Evolutionary conservation across 1,284 basidiomycete genomes (phyloP).

Genomic region (Chalciporus sp.): DNA sequence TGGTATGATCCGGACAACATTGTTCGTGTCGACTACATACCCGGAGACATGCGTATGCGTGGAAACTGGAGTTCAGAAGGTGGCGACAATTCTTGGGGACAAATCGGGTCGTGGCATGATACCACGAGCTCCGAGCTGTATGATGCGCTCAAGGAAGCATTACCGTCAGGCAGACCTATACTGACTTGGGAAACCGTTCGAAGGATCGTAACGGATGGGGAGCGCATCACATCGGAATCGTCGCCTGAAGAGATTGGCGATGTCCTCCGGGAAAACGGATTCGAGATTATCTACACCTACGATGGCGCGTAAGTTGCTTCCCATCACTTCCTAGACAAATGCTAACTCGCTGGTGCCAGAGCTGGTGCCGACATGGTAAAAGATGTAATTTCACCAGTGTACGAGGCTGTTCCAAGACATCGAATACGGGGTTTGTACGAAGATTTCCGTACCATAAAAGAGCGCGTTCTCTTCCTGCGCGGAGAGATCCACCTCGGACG

Average conservation of each 20-base stretch:
- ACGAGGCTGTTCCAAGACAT: constrained; percentile 37
- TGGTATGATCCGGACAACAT: constrained; percentile 39
- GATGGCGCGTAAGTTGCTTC: constrained; percentile 36
- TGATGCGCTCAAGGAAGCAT: constrained; percentile 16
- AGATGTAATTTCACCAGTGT: constrained; percentile 39
- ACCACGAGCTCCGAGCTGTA: constrained; percentile 21
- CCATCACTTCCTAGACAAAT: neutral
- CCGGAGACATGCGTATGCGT: constrained; percentile 35
- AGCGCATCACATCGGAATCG: constrained; percentile 21
- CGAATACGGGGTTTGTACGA: constrained; percentile 41
- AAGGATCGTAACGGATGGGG: constrained; percentile 23
- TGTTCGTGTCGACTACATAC: constrained; percentile 41
- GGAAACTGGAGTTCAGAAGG: constrained; percentile 27
- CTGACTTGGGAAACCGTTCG: constrained; percentile 21
- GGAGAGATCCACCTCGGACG: constrained; percentile 44
- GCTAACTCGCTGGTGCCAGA: constrained; percentile 27
- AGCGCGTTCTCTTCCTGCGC: constrained; percentile 41
- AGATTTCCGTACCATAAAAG: constrained; percentile 37
- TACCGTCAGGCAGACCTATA: constrained; percentile 13
- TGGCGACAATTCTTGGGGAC: constrained; percentile 20
- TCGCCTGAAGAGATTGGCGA: constrained; percentile 34
- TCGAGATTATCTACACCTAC: constrained; percentile 40
- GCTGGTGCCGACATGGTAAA: constrained; percentile 43
- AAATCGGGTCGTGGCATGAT: constrained; percentile 28
- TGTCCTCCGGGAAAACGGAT: constrained; percentile 39